Evolutionary conservation across 2,329 filamentous ascomycete genomes (phyloP).

Genomic region (Botrytis galanthina): DNA sequence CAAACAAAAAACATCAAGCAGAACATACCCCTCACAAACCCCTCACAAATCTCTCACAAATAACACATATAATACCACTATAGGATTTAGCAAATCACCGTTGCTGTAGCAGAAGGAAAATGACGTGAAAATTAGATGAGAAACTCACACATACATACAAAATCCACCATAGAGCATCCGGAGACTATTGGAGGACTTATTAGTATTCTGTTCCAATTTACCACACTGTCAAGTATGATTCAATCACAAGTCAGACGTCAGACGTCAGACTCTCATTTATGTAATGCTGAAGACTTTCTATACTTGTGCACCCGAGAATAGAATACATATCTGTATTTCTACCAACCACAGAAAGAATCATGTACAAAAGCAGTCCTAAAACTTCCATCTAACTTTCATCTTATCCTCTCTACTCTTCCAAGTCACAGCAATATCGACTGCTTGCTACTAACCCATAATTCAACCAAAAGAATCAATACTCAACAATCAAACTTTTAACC

Average conservation of each 20-base stretch:
- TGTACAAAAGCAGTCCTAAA: not conserved
- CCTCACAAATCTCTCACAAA: not conserved
- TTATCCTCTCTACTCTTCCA: not conserved
- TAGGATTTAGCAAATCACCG: too few species aligned
- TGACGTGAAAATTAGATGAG: not conserved
- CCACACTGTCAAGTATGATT: not conserved
- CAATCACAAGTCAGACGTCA: not conserved
- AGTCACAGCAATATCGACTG: not conserved
- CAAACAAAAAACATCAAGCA: too few species aligned
- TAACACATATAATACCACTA: not conserved
- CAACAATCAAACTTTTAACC: not conserved
- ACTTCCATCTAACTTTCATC: not conserved
- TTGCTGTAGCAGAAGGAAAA: not conserved
- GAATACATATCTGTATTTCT: not conserved
- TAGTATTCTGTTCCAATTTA: not conserved
- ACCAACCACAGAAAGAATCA: not conserved
- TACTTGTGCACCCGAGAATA: too few species aligned
- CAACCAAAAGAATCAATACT: not conserved
- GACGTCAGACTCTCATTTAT: not conserved
- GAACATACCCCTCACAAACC: rapidly evolving
- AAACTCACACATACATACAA: not conserved
- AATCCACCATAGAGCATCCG: not conserved
- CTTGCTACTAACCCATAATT: not conserved
- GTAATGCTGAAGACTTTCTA: not conserved
- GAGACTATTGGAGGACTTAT: not conserved